Evolutionary conservation across 164 flowering plant species (phyloP).

Genomic region (Vitis rupestris): DNA sequence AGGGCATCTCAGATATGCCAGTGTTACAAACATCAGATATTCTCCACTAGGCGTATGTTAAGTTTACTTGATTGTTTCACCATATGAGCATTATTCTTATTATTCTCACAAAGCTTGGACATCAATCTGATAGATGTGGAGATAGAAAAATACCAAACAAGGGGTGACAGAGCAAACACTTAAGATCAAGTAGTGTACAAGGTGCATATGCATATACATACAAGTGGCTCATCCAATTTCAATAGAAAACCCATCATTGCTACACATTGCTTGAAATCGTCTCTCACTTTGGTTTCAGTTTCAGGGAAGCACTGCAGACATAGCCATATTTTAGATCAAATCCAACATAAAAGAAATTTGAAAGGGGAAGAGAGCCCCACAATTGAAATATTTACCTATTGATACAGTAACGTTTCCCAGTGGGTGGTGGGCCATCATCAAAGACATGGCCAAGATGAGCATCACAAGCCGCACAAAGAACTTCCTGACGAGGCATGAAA

Average conservation of each 20-base stretch:
- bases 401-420: conserved; percentile 88
- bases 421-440: conserved; percentile 91
- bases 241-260: neutral
- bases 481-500: conserved; percentile 93
- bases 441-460: conserved; percentile 96
- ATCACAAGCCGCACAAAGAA: conserved; percentile 71
- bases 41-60: too few relatives aligned
- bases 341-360: neutral
- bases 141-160: too few relatives aligned
- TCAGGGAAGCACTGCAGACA: conserved; percentile 65
- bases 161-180: too few relatives aligned
- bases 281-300: conserved; percentile 59
- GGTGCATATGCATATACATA: neutral
- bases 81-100: too few relatives aligned
- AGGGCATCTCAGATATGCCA: too few relatives aligned
- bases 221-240: neutral
- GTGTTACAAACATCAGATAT: too few relatives aligned
- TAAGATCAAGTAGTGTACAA: neutral
- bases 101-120: neutral
- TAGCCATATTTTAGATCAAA: conserved; percentile 1
- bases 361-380: neutral
- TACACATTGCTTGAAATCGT: neutral
- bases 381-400: conserved; percentile 51
- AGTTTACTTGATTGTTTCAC: too few relatives aligned
- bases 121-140: too few relatives aligned